Evolutionary conservation across 495 filamentous ascomycete species (phyloP).

Genomic region (Ramalina intermedia): DNA sequence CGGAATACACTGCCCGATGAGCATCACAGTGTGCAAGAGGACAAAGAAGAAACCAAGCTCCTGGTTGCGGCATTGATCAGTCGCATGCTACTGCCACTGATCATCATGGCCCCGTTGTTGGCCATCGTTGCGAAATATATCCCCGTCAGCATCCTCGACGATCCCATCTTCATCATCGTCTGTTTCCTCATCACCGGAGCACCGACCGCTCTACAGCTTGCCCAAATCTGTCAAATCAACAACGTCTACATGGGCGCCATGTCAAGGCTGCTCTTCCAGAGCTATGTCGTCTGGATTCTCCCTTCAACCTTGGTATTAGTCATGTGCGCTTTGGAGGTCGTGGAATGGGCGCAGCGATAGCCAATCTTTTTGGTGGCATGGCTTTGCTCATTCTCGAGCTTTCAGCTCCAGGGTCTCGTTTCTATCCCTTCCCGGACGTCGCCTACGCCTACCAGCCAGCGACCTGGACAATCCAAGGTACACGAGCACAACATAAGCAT

Average conservation of each 20-base stretch:
- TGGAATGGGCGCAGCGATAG: slow-evolving; percentile 60
- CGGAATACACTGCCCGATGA: slow-evolving; percentile 50
- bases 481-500: too few species aligned
- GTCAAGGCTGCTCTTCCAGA: slow-evolving; percentile 87
- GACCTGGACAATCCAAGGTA: not conserved
- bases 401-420: not conserved
- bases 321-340: slow-evolving; percentile 79
- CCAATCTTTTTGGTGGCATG: not conserved
- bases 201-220: slow-evolving; percentile 84
- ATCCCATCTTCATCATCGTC: slow-evolving; percentile 95
- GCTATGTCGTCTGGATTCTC: slow-evolving; percentile 94
- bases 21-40: slow-evolving; percentile 42
- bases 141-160: slow-evolving; percentile 85
- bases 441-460: not conserved
- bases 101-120: slow-evolving; percentile 88
- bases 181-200: slow-evolving; percentile 93
- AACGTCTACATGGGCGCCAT: slow-evolving; percentile 88
- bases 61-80: slow-evolving; percentile 74
- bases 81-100: slow-evolving; percentile 81
- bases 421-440: not conserved
- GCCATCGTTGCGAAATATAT: slow-evolving; percentile 85
- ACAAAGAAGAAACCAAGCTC: slow-evolving; percentile 59
- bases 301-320: slow-evolving; percentile 85
- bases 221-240: slow-evolving; percentile 98
- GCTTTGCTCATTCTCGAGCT: not conserved